Evolutionary conservation across 176 grass and related monocot species (phyloP), one percentile per base, ranked within the genome.

Genomic region (Oryza brachyantha): DNA sequence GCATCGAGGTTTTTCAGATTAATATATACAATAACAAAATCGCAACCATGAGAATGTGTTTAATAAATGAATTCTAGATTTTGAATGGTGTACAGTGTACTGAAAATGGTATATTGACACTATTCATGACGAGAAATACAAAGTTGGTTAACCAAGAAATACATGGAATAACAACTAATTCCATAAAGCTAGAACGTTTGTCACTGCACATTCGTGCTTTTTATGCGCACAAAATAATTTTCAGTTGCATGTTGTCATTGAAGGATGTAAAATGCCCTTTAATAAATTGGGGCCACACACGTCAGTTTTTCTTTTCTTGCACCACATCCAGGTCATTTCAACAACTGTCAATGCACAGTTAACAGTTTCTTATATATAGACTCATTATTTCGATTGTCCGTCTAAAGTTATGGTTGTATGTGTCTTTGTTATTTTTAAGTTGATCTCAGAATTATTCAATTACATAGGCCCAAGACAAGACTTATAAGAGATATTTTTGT

Each of bases 351-450:
- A 2, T 12, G n/a, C n/a, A n/a, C n/a, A n/a, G n/a, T 42, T 5
- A 27, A 57, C 2, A 29, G 22, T 54, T 42, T 54, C n/a, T 57
- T 79, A 55, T 76, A 8, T 35, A 5, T 70, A 63, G 13, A 50
- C 52, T 19, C 39, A 21, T 6, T 48, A 48, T 46, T 68, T 66
- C 60, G 10, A 19, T 26, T 73, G 36, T 16, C 29, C 59, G 64
- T 74, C 29, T 48, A 35, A 48, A 73, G 13, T 79, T 66, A 74
- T 78, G 73, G 74, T 19, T 37, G 60, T 38, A 57, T 37, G 1
- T 26, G 48, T 78, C 7, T 45, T 77, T 73, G 14, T 64, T 65
- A 46, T 80, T 80, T 41, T 34, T 14, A 50, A 4, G 1, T 0
- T 39, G n/a, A 29, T 61, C 25, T 40, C 3, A 37, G 16, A 25